phyloP scores from a whole-genome alignment of 257 asterid species.

The Primulina huaijiensis region DNA sequence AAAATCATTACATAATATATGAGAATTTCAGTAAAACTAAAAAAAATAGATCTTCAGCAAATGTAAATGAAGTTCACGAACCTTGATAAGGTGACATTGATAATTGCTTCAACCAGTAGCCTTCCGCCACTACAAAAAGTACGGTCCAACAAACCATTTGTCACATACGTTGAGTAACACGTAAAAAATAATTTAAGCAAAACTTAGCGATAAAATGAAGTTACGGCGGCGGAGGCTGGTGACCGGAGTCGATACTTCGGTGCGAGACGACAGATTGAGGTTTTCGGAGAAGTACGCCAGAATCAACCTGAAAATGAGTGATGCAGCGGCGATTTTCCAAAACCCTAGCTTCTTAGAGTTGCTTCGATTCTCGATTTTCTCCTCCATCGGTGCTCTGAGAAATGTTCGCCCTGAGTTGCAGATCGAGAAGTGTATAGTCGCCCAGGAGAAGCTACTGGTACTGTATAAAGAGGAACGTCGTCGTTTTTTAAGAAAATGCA shows the following conservation, averaged over 20 bases:
- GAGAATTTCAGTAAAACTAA: not conserved
- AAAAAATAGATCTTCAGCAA: constrained; percentile 4
- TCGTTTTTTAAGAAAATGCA: no score
- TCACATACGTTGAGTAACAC: not conserved
- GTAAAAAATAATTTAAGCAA: not conserved
- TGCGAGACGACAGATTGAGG: constrained; percentile 82
- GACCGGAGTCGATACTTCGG: constrained; percentile 96
- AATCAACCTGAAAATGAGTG: constrained; percentile 60
- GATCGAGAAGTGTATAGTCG: constrained; percentile 20
- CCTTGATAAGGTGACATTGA: constrained; percentile 92
- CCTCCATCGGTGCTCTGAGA: constrained; percentile 28
- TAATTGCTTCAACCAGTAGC: constrained; percentile 84
- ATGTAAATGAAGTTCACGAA: constrained; percentile 26
- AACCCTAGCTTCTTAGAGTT: constrained; percentile 41
- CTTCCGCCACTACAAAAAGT: constrained; percentile 71
- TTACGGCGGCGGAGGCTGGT: constrained; percentile 94
- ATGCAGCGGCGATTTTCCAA: constrained; percentile 79
- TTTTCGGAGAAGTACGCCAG: constrained; percentile 62
- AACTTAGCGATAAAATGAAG: constrained; percentile 11
- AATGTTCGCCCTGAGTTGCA: not conserved
- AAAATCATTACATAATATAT: not conserved
- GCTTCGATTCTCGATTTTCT: constrained; percentile 23
- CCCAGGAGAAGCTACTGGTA: not conserved
- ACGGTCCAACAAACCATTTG: constrained; percentile 1
- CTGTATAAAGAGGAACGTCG: no score